Conservation (phyloP, 2,329 filamentous ascomycete species). For the Fusarium burgessii region DNA sequence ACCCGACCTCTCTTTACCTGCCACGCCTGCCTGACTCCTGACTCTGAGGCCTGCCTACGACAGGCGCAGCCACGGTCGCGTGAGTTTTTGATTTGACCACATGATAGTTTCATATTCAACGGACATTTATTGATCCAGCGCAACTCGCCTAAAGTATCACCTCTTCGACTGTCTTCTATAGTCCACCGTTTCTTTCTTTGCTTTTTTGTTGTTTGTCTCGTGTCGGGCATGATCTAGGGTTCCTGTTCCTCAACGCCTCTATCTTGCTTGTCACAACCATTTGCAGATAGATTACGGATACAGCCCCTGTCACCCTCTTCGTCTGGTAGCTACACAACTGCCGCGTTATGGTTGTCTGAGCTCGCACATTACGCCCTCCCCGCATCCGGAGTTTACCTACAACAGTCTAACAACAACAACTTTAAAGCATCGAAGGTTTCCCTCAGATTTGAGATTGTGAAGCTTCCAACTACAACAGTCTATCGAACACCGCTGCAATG, state of each 20-base stretch:
- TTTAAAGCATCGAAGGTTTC: conserved; percentile 20
- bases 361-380: conserved; percentile 12
- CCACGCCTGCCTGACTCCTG: conserved; percentile 28
- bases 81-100: conserved; percentile 42
- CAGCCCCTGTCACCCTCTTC: conserved; percentile 18
- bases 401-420: conserved; percentile 8
- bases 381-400: conserved; percentile 28
- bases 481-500: conserved; percentile 21
- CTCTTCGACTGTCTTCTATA: not conserved
- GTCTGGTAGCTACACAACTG: conserved; percentile 5
- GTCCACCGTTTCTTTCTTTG: not conserved
- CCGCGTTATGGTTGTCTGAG: conserved; percentile 7
- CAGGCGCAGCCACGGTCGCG: conserved; percentile 32
- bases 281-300: conserved; percentile 12
- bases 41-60: conserved; percentile 32
- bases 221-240: not conserved
- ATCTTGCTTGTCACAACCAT: conserved; percentile 17
- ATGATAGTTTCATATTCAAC: conserved; percentile 35
- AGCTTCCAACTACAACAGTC: conserved; percentile 10
- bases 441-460: conserved; percentile 11
- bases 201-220: conserved; percentile 8
- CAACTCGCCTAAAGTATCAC: not conserved
- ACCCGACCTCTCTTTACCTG: conserved; percentile 38
- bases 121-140: conserved; percentile 32
- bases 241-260: not conserved